phyloP scores from a whole-genome alignment of 768 basidiomycete genomes.

The Boletus vinaceobasis region DNA sequence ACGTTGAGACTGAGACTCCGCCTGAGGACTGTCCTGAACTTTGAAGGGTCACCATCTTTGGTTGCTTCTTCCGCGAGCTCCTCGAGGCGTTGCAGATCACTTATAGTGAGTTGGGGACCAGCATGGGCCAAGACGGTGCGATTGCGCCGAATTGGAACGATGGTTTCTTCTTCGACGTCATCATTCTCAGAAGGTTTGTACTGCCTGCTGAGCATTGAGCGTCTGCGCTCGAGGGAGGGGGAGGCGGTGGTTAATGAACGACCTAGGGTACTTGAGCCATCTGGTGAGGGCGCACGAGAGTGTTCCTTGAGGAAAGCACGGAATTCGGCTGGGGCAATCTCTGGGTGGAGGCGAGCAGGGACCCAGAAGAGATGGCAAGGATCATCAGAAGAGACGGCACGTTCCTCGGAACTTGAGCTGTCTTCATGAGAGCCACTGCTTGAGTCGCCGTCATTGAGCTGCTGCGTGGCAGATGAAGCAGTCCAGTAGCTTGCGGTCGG shows the following conservation, averaged over 20 bases:
- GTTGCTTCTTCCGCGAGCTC: conserved; percentile 89
- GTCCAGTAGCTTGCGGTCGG: conserved; percentile 55
- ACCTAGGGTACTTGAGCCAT: conserved; percentile 38
- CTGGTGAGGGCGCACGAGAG: conserved; percentile 57
- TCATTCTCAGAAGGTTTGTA: conserved; percentile 83
- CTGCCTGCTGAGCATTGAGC: conserved; percentile 92
- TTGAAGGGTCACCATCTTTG: conserved; percentile 75
- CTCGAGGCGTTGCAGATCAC: conserved; percentile 92
- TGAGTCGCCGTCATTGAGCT: conserved; percentile 43
- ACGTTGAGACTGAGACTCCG: conserved; percentile 87
- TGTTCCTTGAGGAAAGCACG: conserved; percentile 94
- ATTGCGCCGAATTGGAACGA: conserved; percentile 67
- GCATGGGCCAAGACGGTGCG: conserved; percentile 62
- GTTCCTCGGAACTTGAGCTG: conserved; percentile 36
- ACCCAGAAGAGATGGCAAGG: conserved; percentile 97
- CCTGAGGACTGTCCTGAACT: conserved; percentile 72
- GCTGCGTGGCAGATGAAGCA: conserved; percentile 31
- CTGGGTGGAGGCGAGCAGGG: conserved; percentile 92
- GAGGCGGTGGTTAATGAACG: conserved; percentile 44
- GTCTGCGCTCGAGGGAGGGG: conserved; percentile 70
- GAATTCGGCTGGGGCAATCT: conserved; percentile 96
- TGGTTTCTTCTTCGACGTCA: conserved; percentile 65
- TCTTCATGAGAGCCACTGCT: conserved; percentile 41
- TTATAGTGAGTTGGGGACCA: conserved; percentile 87
- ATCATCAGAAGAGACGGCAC: conserved; percentile 52